Base-by-base conservation (phyloP, 345 rosid genomes). In the Trapa incisa region DNA sequence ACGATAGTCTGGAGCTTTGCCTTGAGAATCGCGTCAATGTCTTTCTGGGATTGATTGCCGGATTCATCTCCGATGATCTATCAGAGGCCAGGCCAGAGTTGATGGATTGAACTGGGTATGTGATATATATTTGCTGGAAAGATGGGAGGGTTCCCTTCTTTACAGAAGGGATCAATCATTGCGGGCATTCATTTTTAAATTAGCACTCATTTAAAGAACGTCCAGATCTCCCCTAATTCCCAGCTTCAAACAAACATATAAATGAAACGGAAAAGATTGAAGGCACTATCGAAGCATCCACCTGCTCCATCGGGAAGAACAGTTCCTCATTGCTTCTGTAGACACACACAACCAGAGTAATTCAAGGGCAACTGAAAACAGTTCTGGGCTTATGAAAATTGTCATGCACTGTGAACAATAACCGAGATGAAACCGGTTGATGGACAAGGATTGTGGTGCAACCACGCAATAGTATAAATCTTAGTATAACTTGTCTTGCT, bases 21-120 rank as follows among this genome's bases (percentile, higher is more conserved):
- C 50, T 73, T 73, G 65, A 78, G 73, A 39, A 80, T 80, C 22
- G 72, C 81, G n/a, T 78, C 73, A 8, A 80, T 80, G 47, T 70
- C 70, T 65, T 73, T 74, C 66, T 37, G 70, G 1, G 81, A 77
- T 5, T 80, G 52, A 47, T 33, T 22, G 42, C 50, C 13, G 43
- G 48, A 45, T 11, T 45, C 13, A 11, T 1, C 10, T 45, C 48
- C 48, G 48, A 45, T 45, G 48, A 45, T 45, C 48, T 45, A 45
- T 13, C 48, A 45, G 48, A 11, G 48, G 48, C 48, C 8, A 11
- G 48, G 48, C 48, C 8, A 45, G 48, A 45, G 48, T 45, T 3
- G 48, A 45, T 45, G 48, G 11, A 45, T 13, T 45, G 48, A 45
- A 4, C 48, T 45, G 11, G 48, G 48, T 6, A 11, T 3, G 48